Base-by-base conservation (phyloP, 306 rosid species). In the Cicer pinnatifidum region DNA sequence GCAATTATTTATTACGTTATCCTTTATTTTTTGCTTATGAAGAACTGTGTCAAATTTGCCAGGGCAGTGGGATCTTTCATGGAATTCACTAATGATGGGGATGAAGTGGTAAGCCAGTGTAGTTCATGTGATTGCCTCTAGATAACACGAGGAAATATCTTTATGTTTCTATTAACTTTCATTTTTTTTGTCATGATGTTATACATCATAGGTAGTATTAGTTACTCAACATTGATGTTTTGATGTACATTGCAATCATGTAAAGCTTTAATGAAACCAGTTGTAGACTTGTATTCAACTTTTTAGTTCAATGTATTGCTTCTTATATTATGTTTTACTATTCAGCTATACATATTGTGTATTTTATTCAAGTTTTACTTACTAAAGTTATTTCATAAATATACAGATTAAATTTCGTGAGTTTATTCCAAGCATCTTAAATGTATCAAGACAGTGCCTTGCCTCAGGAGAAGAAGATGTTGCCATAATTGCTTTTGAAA, bases 51-150 rank as follows among this genome's bases (percentile, higher is more conserved):
- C 47, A 80, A 35, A 69, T 71, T 53, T 88, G 20, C 61, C 86
- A 95, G 99, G 90, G 99, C 99, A 38, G 93, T 91, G 81, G 97
- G 99, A 12, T 95, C 99, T 46, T 95, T 90, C 85, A 81, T 95
- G 61, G 99, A 95, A 81, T 95, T 88, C 85, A 95, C 97, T 75
- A 89, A 91, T 56, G 97, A 95, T 73, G 96, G 88, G 61, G 87
- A 78, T 70, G 97, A 95, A 90, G 97, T 92, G 97, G 99, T 91
- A 80, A 84, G 97, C 82, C 70, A 59, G 17, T 51, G 57, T 50
- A 59, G 38, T 52, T 83, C 37, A 23, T 65, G 12, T 44, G 6
- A 35, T 60, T 46, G 51, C 0, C 35, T 28, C 35, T 28, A 28
- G 35, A 28, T 28, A 28, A 28, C 35, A 28, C 35, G 35, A 28